Conservation (phyloP, 176 grass and related monocot species). For the Cenchrus americanus region DNA sequence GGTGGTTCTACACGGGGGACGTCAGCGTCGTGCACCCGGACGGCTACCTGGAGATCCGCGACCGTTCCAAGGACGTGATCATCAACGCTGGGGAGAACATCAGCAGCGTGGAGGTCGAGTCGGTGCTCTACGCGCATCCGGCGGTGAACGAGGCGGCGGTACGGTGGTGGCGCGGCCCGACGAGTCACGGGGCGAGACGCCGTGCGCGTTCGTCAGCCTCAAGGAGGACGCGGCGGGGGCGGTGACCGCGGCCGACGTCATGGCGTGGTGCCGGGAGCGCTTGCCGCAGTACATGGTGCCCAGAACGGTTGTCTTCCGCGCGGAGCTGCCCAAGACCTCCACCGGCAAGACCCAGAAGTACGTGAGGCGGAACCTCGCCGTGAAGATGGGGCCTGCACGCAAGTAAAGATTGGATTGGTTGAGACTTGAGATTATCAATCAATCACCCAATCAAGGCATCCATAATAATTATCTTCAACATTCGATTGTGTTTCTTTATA, state of each 20-base stretch:
- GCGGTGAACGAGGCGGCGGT: constrained; percentile 16
- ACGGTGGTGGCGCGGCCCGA: constrained; percentile 78
- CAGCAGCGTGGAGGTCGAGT: too few relatives aligned
- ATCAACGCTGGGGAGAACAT: too few relatives aligned
- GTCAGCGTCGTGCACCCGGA: too few relatives aligned
- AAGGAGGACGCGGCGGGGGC: constrained; percentile 33
- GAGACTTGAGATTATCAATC: too few relatives aligned
- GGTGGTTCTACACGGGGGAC: too few relatives aligned
- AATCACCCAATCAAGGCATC: too few relatives aligned
- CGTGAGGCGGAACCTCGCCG: constrained; percentile 58
- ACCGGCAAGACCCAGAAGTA: constrained; percentile 88
- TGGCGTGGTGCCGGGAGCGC: constrained; percentile 72
- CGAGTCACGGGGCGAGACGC: constrained; percentile 86
- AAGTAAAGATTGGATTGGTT: background rate
- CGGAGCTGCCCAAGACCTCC: constrained; percentile 80
- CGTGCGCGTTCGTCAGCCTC: constrained; percentile 81
- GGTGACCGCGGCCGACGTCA: constrained; percentile 56
- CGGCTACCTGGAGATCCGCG: too few relatives aligned
- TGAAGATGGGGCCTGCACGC: constrained; percentile 50
- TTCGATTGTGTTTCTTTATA: too few relatives aligned
- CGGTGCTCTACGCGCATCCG: too few relatives aligned
- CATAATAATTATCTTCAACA: too few relatives aligned
- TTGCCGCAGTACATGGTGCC: constrained; percentile 89
- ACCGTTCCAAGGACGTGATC: too few relatives aligned
- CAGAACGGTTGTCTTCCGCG: constrained; percentile 60